Percentiles rank a stretch among this genome's conserved stretches.
phyloP scores from a whole-genome alignment of 2,329 filamentous ascomycete species.

The Aspergillus unguis region DNA sequence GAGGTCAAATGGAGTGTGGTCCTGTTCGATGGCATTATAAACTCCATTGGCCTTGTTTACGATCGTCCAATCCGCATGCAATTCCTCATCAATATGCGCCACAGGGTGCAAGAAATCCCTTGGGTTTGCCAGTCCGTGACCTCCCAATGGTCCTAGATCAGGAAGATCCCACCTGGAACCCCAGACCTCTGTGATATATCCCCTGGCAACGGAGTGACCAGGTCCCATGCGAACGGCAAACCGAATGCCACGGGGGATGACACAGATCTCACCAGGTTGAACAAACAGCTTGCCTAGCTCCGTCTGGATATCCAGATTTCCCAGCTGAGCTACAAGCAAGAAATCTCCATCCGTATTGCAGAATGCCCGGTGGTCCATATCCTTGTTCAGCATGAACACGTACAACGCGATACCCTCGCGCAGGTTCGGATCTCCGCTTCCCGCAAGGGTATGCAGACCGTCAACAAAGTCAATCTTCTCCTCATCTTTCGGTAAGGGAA shows the following conservation, averaged over 20 bases:
- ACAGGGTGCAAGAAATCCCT: slow-evolving; percentile 62
- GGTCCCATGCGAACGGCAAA: slow-evolving; percentile 56
- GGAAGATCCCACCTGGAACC: slow-evolving; percentile 60
- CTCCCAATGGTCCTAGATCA: slow-evolving; percentile 61
- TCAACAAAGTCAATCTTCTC: slow-evolving; percentile 56
- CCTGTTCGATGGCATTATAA: slow-evolving; percentile 56
- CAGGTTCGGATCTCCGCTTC: slow-evolving; percentile 53
- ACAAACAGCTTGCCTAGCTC: slow-evolving; percentile 60
- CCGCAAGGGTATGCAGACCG: slow-evolving; percentile 51
- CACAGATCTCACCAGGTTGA: slow-evolving; percentile 60
- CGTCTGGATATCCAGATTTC: slow-evolving; percentile 61
- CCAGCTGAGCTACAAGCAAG: slow-evolving; percentile 60
- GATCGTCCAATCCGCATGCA: slow-evolving; percentile 51
- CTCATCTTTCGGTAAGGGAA: slow-evolving; percentile 44
- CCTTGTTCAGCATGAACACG: slow-evolving; percentile 54
- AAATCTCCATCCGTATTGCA: slow-evolving; percentile 62
- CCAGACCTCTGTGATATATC: slow-evolving; percentile 63
- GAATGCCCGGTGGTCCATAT: slow-evolving; percentile 53
- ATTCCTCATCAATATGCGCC: slow-evolving; percentile 54
- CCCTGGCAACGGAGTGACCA: slow-evolving; percentile 51
- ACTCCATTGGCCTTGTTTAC: slow-evolving; percentile 59
- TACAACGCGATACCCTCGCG: slow-evolving; percentile 52
- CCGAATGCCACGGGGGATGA: slow-evolving; percentile 60
- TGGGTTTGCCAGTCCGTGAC: slow-evolving; percentile 61
- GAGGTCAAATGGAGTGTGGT: slow-evolving; percentile 63